Base-by-base conservation (phyloP, 2,329 filamentous ascomycete genomes). In the Apiospora hydei region DNA sequence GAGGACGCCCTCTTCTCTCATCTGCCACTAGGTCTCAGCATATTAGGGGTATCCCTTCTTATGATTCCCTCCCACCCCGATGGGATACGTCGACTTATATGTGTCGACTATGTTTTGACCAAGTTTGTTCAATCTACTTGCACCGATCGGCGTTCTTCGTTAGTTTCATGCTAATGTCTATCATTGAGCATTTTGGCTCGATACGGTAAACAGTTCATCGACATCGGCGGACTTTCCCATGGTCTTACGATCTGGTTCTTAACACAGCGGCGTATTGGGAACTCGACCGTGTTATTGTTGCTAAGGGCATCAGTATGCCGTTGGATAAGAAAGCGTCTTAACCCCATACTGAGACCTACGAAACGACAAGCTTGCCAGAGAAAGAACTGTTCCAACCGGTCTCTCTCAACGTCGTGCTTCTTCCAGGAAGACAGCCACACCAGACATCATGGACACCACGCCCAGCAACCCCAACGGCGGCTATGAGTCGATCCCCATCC, bases 401-500 rank as follows among this genome's bases (percentile, higher is more conserved):
- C 53, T 38, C 14, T 34, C 53, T 38, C 18, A 7, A 6, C 21
- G 11, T 61, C 30, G 10, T 30, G 38, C 34, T 21, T 5, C 16
- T 38, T 34, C n/a, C 7, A n/a, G 46, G 46, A 49, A 6, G 26
- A 14, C n/a, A 16, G 11, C 5, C 49, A 16, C 64, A n/a, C 10
- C 41, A n/a, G 34, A 21, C 30, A 7, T 16, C 61, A 66, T 66
- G 61, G 30, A 8, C 26, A 24, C 64, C 38, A 26, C 43, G 14
- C 43, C 66, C 41, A 16, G 4, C 26, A 49, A 18, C 26, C 6
- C 24, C 46, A 38, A 16, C 18, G 66, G 24, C 30, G 43, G 43
- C 24, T 71, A 71, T n/a, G 70, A 71, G 47, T 64, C 69, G 14
- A 69, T 73, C 14, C 70, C 72, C 21, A 70, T 73, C 24, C 43